Evolutionary conservation across 257 asterid species (phyloP).

Genomic region (Solanum medicagineum): DNA sequence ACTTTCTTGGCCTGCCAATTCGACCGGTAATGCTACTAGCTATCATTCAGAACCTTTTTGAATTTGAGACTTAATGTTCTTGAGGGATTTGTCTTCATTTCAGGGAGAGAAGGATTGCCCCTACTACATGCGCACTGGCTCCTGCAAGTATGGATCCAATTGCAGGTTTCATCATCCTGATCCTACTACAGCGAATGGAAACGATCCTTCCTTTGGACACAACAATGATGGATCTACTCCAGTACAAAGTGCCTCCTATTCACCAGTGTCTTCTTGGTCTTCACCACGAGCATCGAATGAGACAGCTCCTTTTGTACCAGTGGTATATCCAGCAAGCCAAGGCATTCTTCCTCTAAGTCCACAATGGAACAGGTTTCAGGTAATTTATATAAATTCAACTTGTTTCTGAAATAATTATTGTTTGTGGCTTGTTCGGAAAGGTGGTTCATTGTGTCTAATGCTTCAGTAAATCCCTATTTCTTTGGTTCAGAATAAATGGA

Average conservation of each 20-base stretch:
- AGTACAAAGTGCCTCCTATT: conserved; percentile 35
- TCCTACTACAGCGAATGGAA: conserved; percentile 27
- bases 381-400: conserved; percentile 4
- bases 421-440: neutral
- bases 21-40: conserved; percentile 37
- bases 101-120: conserved; percentile 86
- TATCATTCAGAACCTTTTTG: neutral
- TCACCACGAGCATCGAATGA: conserved; percentile 35
- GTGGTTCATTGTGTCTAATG: neutral
- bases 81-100: neutral
- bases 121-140: conserved; percentile 82
- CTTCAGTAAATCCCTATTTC: neutral
- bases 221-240: conserved; percentile 12
- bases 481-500: neutral
- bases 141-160: conserved; percentile 70
- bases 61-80: neutral
- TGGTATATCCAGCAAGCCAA: conserved; percentile 40
- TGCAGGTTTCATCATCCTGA: conserved; percentile 94
- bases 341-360: conserved; percentile 30
- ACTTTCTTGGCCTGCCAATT: conserved; percentile 69
- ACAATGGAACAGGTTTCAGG: conserved; percentile 77
- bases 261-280: conserved; percentile 57
- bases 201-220: neutral
- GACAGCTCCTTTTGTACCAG: conserved; percentile 29
- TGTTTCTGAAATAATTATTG: neutral